A percentile compares a stretch with the other conserved stretches of the same genome.
Conservation (phyloP, 306 rosid genomes). For the Purshia tridentata region DNA sequence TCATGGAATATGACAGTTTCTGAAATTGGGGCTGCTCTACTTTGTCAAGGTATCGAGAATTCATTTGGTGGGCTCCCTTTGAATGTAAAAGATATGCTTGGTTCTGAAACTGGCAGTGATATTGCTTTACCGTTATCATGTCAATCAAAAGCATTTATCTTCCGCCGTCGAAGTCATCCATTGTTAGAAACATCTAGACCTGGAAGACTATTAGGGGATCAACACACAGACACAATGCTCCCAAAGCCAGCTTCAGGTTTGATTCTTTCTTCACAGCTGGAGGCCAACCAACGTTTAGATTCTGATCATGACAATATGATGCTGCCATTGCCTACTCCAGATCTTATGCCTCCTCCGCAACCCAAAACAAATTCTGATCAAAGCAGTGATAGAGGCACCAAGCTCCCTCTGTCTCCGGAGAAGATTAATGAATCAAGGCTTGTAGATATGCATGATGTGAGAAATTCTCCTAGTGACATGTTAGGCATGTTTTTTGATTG, state of each 20-base stretch:
- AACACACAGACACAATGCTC: conserved; percentile 29
- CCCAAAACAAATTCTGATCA: too few species aligned
- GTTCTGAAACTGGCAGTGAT: conserved; percentile 40
- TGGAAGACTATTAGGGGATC: conserved; percentile 26
- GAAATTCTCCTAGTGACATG: neutral
- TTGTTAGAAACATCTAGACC: conserved; percentile 32
- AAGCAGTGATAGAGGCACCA: too few species aligned
- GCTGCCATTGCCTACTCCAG: too few species aligned
- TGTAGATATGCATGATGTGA: neutral
- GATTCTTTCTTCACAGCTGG: conserved; percentile 34
- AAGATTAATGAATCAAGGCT: too few species aligned
- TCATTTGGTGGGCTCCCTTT: conserved; percentile 23
- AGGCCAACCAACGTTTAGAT: conserved; percentile 4
- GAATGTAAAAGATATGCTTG: conserved; percentile 35
- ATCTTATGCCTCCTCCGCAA: too few species aligned
- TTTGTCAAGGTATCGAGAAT: conserved; percentile 49
- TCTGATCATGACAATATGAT: too few species aligned
- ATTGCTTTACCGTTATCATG: conserved; percentile 63
- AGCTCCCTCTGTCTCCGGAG: too few species aligned
- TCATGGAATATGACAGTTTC: conserved; percentile 69
- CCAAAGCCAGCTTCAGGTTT: conserved; percentile 28
- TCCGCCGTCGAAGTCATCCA: conserved; percentile 39
- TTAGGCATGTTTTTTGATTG: conserved; percentile 19
- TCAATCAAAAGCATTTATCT: conserved; percentile 48
- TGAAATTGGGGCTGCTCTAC: conserved; percentile 61